phyloP scores from a whole-genome alignment of 2,329 filamentous ascomycete genomes.

The Cryphonectria naterciae region DNA sequence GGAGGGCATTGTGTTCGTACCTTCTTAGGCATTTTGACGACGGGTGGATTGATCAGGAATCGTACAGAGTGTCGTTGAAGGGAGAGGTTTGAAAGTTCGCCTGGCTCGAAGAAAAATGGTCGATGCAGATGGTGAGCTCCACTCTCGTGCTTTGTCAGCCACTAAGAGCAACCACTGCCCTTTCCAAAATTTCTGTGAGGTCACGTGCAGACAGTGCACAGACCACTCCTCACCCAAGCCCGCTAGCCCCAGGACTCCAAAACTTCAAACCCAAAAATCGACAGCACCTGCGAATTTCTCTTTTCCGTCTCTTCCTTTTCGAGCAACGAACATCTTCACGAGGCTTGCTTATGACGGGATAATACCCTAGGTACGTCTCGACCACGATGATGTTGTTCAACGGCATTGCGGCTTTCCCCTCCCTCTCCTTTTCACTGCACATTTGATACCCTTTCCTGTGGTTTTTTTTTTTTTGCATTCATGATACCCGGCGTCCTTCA shows the following conservation, averaged over 20 bases:
- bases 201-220: background rate
- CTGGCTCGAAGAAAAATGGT: slow-evolving; percentile 22
- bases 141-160: slow-evolving; percentile 1
- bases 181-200: slow-evolving; percentile 9
- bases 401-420: slow-evolving; percentile 20
- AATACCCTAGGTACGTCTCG: slow-evolving; percentile 31
- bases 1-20: slow-evolving; percentile 42
- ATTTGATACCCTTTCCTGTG: slow-evolving; percentile 14
- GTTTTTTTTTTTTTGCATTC: background rate
- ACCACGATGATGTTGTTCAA: slow-evolving; percentile 28
- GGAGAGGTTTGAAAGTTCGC: slow-evolving; percentile 2
- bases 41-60: slow-evolving; percentile 47
- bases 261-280: slow-evolving; percentile 7
- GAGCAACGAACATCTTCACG: slow-evolving; percentile 30
- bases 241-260: slow-evolving; percentile 3
- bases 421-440: slow-evolving; percentile 20
- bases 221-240: background rate
- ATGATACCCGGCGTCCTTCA: slow-evolving; percentile 26
- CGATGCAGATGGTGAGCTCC: slow-evolving; percentile 2
- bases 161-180: background rate
- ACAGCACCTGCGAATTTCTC: slow-evolving; percentile 11
- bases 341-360: slow-evolving; percentile 31
- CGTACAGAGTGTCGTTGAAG: slow-evolving; percentile 36
- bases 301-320: slow-evolving; percentile 1
- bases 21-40: slow-evolving; percentile 73